These are phyloP conservation scores for Lachancea sp. DNA, from an alignment of 805 yeast genomes.

Conservation along the genomic window DNA sequence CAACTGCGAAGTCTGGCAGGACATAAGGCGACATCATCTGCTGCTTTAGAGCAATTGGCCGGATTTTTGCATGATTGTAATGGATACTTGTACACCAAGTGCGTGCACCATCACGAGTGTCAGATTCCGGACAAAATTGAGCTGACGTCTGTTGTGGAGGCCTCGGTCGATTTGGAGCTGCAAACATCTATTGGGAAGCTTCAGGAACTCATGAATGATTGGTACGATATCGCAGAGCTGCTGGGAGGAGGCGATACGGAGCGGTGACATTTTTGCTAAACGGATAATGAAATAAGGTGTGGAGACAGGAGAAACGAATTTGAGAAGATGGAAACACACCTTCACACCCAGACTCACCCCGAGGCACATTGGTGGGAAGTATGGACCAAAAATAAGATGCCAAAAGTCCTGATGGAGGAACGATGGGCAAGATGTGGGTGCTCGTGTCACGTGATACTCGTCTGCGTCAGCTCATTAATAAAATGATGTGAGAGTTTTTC, in stretches of 20 bases:
- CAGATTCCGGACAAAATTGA: constrained; percentile 1
- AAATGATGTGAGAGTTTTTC: too few species aligned
- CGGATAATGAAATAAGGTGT: too few species aligned
- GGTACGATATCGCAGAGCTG: constrained; percentile 16
- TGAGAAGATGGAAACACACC: too few species aligned
- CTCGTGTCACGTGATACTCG: too few species aligned
- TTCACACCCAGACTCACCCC: too few species aligned
- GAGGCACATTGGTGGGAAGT: too few species aligned
- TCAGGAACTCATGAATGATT: constrained; percentile 16
- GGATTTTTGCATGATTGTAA: constrained; percentile 4
- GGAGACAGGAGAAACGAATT: too few species aligned
- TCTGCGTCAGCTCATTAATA: too few species aligned
- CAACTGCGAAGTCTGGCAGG: constrained; percentile 1
- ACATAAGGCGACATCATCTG: not conserved
- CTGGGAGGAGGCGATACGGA: not conserved
- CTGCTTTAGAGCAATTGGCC: not conserved
- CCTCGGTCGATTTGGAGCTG: not conserved
- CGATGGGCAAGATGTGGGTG: too few species aligned
- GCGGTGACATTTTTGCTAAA: not conserved
- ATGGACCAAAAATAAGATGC: too few species aligned
- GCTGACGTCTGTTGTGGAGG: not conserved
- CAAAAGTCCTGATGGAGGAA: too few species aligned
- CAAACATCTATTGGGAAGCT: constrained; percentile 2
- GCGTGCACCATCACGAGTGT: constrained; percentile 8
- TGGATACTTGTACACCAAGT: constrained; percentile 6